A percentile compares a stretch with the other conserved stretches of the same genome.
Conservation (phyloP, 2,329 filamentous ascomycete genomes). For the Aspergillus phoenicis region DNA sequence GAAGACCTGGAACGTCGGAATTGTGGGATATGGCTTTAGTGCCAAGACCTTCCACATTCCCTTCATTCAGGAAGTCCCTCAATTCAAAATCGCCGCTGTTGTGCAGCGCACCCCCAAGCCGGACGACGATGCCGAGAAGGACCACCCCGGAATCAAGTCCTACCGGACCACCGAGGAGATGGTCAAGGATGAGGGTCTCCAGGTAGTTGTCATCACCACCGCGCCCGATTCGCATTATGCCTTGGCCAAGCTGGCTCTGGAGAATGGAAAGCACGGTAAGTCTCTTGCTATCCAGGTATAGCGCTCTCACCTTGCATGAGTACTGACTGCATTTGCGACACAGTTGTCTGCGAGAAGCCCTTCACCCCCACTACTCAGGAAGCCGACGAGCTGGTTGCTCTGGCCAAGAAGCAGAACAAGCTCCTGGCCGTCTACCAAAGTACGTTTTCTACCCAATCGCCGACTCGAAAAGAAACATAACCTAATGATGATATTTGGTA, state of each 20-base stretch:
- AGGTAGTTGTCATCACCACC: constrained; percentile 72
- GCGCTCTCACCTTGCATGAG: background rate
- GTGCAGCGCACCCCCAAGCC: constrained; percentile 71
- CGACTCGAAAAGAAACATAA: too few species aligned
- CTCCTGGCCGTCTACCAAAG: constrained; percentile 71
- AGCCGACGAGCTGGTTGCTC: constrained; percentile 62
- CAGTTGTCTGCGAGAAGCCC: constrained; percentile 78
- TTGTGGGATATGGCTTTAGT: constrained; percentile 63
- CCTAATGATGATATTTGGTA: constrained; percentile 17
- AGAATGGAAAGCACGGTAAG: constrained; percentile 68
- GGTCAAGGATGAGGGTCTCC: constrained; percentile 65
- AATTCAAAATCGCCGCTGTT: constrained; percentile 71
- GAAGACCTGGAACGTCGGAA: constrained; percentile 58
- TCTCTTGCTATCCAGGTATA: background rate
- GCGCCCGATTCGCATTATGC: constrained; percentile 71
- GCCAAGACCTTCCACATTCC: constrained; percentile 86
- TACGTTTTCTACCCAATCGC: constrained; percentile 25
- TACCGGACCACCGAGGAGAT: constrained; percentile 65
- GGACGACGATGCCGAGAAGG: constrained; percentile 66
- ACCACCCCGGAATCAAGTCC: constrained; percentile 67
- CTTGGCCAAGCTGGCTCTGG: constrained; percentile 65
- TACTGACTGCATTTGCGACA: constrained; percentile 19
- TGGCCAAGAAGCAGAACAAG: constrained; percentile 55
- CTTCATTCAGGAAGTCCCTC: constrained; percentile 66
- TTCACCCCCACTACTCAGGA: constrained; percentile 73